phyloP scores from a whole-genome alignment of 352 stramenopile species.

The Globisporangium emineosum region DNA sequence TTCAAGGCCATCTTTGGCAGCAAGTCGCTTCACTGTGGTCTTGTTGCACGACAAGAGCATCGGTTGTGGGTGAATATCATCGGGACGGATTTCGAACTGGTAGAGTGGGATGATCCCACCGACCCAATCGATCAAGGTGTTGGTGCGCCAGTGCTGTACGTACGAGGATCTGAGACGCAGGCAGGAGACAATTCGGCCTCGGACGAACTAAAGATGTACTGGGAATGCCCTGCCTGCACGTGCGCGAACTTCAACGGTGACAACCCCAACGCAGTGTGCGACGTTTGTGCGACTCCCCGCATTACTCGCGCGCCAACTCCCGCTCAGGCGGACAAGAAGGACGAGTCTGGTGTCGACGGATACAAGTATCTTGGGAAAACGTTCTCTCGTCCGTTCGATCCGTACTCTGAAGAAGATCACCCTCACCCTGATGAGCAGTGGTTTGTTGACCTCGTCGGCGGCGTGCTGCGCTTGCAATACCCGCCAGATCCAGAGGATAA shows the following conservation, averaged over 20 bases:
- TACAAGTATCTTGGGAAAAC: slow-evolving; percentile 55
- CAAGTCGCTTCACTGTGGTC: slow-evolving; percentile 83
- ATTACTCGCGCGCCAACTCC: slow-evolving; percentile 23
- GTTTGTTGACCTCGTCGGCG: slow-evolving; percentile 70
- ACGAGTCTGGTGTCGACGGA: slow-evolving; percentile 32
- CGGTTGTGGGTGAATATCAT: slow-evolving; percentile 89
- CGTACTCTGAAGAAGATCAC: slow-evolving; percentile 80
- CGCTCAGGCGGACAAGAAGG: slow-evolving; percentile 22
- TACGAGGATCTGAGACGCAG: slow-evolving; percentile 17
- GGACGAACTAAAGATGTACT: slow-evolving; percentile 85
- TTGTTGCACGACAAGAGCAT: slow-evolving; percentile 84
- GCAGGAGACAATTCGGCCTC: slow-evolving; percentile 15
- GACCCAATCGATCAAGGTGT: slow-evolving; percentile 81
- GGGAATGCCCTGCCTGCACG: slow-evolving; percentile 81
- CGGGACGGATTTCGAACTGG: slow-evolving; percentile 80
- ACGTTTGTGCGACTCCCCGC: slow-evolving; percentile 69
- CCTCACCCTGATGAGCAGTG: slow-evolving; percentile 59
- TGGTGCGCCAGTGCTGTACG: slow-evolving; percentile 54
- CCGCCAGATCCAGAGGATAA: slow-evolving; percentile 74
- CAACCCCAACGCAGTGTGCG: slow-evolving; percentile 67
- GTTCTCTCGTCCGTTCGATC: slow-evolving; percentile 75
- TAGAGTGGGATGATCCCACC: slow-evolving; percentile 85
- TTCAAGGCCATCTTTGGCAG: slow-evolving; percentile 85
- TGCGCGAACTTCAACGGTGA: slow-evolving; percentile 87
- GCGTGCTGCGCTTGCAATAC: slow-evolving; percentile 59